These are phyloP conservation scores for Scheffersomyces titani DNA, from an alignment of 1,139 yeast genomes.

Conservation along the genomic window DNA sequence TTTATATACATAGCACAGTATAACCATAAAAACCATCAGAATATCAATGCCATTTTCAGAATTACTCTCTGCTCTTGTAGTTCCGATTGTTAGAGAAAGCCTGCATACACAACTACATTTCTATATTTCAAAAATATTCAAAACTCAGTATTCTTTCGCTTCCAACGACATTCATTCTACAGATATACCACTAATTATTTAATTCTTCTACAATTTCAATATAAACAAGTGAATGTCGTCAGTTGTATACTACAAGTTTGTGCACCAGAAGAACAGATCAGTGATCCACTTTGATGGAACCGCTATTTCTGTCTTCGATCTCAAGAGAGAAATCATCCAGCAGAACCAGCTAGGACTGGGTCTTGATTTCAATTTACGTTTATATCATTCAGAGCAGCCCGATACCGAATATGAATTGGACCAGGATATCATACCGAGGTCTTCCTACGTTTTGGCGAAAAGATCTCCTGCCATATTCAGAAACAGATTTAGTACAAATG, in stretches of 20 bases:
- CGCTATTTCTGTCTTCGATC: constrained; percentile 90
- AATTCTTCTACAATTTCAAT: background rate
- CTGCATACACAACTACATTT: background rate
- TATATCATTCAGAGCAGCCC: constrained; percentile 65
- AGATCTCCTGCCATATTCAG: constrained; percentile 69
- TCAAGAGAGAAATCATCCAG: constrained; percentile 83
- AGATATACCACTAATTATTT: too few species aligned
- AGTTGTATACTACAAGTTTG: constrained; percentile 82
- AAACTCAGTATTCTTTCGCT: background rate
- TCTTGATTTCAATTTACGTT: constrained; percentile 73
- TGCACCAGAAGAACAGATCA: constrained; percentile 79
- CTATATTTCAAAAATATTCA: background rate
- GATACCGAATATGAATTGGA: constrained; percentile 81
- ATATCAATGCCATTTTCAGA: background rate
- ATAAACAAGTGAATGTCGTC: constrained; percentile 63
- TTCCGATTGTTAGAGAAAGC: background rate
- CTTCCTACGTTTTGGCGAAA: constrained; percentile 79
- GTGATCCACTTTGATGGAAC: constrained; percentile 93
- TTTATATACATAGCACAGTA: background rate
- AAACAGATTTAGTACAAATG: constrained; percentile 58
- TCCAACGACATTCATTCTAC: background rate
- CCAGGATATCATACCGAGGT: constrained; percentile 90
- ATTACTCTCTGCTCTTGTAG: background rate
- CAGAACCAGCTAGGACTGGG: constrained; percentile 85
- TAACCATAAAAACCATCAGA: background rate